phyloP scores from a whole-genome alignment of 140 eudicot genomes.

The Bidens hawaiensis region DNA sequence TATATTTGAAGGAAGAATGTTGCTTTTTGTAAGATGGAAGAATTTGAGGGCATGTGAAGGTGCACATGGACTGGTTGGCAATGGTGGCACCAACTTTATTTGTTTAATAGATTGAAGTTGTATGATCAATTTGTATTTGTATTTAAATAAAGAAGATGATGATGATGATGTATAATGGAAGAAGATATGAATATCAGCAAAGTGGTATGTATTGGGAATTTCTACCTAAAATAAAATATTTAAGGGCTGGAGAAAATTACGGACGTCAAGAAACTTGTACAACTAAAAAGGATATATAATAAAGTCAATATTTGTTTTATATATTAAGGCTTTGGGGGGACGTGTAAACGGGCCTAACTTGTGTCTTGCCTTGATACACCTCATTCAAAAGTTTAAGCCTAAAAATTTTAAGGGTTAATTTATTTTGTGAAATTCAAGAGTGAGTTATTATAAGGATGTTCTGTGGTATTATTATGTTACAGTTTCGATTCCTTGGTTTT shows the following conservation, averaged over 20 bases:
- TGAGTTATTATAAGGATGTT: no score
- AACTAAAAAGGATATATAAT: neutral
- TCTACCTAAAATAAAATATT: neutral
- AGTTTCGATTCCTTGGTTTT: no score
- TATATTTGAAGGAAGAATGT: constrained; percentile 14
- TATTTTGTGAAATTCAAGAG: no score
- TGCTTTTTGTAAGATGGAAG: constrained; percentile 10
- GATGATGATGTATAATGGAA: neutral
- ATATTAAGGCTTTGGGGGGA: neutral
- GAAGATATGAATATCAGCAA: neutral
- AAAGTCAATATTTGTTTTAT: neutral
- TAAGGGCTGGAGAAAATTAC: neutral
- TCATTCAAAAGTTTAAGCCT: neutral
- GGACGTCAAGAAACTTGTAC: neutral
- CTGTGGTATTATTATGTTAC: no score
- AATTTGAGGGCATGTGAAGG: constrained; percentile 22
- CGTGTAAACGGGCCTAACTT: no score
- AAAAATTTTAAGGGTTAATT: neutral
- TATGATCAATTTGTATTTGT: neutral
- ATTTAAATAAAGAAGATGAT: neutral
- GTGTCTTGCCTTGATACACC: neutral
- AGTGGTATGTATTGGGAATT: neutral
- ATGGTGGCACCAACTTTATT: constrained; percentile 17
- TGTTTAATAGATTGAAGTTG: constrained; percentile 8
- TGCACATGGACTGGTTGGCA: constrained; percentile 39